Base-by-base conservation (phyloP, 805 yeast species). In the Wickerhamiella brachini region DNA sequence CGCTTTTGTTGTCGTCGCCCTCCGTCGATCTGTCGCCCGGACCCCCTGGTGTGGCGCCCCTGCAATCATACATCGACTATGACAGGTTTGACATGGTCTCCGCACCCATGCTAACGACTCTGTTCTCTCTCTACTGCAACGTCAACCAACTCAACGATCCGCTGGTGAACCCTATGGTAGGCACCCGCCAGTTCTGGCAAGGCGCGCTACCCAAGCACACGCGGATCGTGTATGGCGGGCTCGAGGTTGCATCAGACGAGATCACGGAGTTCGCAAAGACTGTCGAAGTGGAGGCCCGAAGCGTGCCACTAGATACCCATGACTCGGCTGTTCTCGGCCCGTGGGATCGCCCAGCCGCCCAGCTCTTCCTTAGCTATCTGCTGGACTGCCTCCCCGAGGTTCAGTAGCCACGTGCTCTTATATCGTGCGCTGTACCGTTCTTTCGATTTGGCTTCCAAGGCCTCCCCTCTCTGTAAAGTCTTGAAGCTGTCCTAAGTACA, bases 231-330 rank as follows among this genome's bases (percentile, higher is more conserved):
- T 58, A 58, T 56, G 61, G 61, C 24, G 56, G 46, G 13, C 24
- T 37, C 24, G 61, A 58, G 48, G 49, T 59, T 18, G 50, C 57
- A 4, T 51, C 55, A 6, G 61, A 58, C 45, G 55, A 52, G 42
- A 45, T 38, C 42, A 26, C 17, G 7, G 56, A 49, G 39, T 56
- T 56, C 48, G 46, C 31, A 10, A 21, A 48, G 13, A n/a, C 17
- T 1, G 53, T 53, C 6, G 47, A 46, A 0, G 44, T 57, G 4
- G 41, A 37, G 20, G 41, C 41, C 41, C 41, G 9, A 9, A 17
- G 20, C 20, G 20, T 17, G 4, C 41, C 41, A n/a, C 3, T 37
- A 20, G 41, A 37, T n/a, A n/a, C 41, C 41, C 41, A 37, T 20
- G 41, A 37, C 13, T 37, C 41, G 8, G 41, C 41, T 2, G 41